Conservation (phyloP, 2,329 filamentous ascomycete species). For the Colletotrichum sp. region DNA sequence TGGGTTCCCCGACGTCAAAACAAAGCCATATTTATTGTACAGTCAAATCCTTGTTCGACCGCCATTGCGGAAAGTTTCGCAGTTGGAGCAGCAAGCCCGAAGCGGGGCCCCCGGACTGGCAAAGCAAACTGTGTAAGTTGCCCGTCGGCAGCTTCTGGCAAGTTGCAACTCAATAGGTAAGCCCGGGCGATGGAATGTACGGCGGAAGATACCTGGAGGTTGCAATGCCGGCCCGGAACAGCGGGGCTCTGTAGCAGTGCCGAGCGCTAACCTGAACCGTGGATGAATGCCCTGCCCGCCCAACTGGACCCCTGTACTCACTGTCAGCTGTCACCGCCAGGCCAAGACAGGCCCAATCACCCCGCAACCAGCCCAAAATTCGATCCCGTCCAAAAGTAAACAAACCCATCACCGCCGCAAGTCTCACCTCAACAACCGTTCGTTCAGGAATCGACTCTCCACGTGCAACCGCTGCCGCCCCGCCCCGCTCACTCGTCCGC, state of each 20-base stretch:
- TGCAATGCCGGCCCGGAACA: background rate
- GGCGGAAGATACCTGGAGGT: background rate
- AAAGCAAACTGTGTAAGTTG: background rate
- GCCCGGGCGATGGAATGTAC: background rate
- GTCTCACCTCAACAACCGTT: background rate
- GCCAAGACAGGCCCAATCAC: conserved; percentile 8
- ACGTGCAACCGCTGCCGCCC: background rate
- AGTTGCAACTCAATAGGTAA: background rate
- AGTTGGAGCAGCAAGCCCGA: background rate
- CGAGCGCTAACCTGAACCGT: background rate
- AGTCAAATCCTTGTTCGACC: background rate
- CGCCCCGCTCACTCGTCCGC: background rate
- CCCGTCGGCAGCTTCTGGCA: background rate
- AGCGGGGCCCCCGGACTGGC: background rate
- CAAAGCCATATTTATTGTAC: background rate
- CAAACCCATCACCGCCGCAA: background rate
- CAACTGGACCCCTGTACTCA: background rate
- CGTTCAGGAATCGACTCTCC: background rate
- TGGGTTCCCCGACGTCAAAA: background rate
- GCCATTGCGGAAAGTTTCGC: background rate
- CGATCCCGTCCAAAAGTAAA: conserved; percentile 11
- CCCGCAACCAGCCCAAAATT: conserved; percentile 11
- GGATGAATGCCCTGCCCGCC: background rate
- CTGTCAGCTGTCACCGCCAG: background rate
- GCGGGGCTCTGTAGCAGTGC: background rate